Evolutionary conservation across 176 grass and related monocot genomes (phyloP), one percentile per base, ranked within the genome.

Genomic region (Elymus sibiricus): DNA sequence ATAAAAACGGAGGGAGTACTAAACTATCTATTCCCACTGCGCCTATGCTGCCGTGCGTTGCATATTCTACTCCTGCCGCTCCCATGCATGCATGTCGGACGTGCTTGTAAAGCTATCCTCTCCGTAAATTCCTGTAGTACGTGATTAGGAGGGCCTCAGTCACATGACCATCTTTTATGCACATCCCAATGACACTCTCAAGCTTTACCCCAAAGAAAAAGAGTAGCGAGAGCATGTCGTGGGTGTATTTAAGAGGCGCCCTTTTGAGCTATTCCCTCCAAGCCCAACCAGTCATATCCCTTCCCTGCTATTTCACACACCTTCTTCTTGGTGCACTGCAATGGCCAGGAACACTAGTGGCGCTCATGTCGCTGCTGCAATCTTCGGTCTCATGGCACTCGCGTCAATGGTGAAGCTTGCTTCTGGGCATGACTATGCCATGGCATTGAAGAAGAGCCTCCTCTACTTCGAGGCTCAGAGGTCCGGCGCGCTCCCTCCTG

Each of bases 381-480:
- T 87, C 15, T 35, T 79, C 59, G 58, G 66, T 62, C 19, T 90
- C 34, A 12, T 90, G 59, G 74, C 44, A 13, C 26, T 89, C 25
- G 79, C 74, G 69, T 55, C 44, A 62, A 59, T 87, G 80, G 74
- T 40, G 77, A 63, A 66, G 21, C 26, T 88, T 27, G 86, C 80
- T 37, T 87, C 24, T 62, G 91, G 81, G 53, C 95, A 98, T 86
- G 95, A 98, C 86, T 95, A 98, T 28, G 91, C 38, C 31, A 26
- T 90, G 74, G 95, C 93, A 29, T 78, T 98, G 62, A 94, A 64
- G 76, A 98, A 98, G 86, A 94, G 90, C 90, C 89, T 95, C 82
- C 69, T 98, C 78, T 98, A 91, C 90, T 95, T 95, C 46, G 94
- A 95, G 88, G 97, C 97, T 29, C 94, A 98, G 88, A 87, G 96